Conservation (phyloP, 352 stramenopile genomes). For the Albugo candida region DNA sequence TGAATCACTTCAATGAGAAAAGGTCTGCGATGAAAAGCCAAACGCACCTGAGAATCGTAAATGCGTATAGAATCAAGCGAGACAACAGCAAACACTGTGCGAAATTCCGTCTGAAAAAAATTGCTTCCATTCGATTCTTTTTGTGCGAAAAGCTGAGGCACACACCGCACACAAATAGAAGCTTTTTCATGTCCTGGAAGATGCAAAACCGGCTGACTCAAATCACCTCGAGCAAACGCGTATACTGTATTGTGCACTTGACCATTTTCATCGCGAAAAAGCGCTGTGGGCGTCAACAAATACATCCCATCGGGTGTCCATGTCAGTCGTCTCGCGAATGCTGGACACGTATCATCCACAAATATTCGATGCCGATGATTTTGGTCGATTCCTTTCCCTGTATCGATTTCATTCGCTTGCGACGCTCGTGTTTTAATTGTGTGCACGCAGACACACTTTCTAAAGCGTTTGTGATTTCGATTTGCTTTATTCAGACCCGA, state of each 20-base stretch:
- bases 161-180: slow-evolving; percentile 85
- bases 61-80: slow-evolving; percentile 87
- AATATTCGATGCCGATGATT: slow-evolving; percentile 75
- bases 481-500: slow-evolving; percentile 35
- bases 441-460: slow-evolving; percentile 33
- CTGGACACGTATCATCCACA: slow-evolving; percentile 86
- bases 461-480: slow-evolving; percentile 21
- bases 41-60: slow-evolving; percentile 84
- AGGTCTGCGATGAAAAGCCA: background rate
- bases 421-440: slow-evolving; percentile 61
- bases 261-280: slow-evolving; percentile 25
- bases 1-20: background rate
- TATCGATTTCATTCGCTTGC: background rate
- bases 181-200: slow-evolving; percentile 84
- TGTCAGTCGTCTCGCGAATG: slow-evolving; percentile 82
- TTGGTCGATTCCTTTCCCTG: slow-evolving; percentile 4
- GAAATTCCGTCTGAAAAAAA: slow-evolving; percentile 64
- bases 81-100: slow-evolving; percentile 86
- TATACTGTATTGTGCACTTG: slow-evolving; percentile 74
- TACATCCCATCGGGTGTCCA: slow-evolving; percentile 89
- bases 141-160: slow-evolving; percentile 83
- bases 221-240: slow-evolving; percentile 85
- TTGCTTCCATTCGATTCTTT: slow-evolving; percentile 18
- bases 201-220: slow-evolving; percentile 82
- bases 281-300: slow-evolving; percentile 74